Conservation (phyloP, 345 rosid genomes). For the Mercurialis annua region DNA sequence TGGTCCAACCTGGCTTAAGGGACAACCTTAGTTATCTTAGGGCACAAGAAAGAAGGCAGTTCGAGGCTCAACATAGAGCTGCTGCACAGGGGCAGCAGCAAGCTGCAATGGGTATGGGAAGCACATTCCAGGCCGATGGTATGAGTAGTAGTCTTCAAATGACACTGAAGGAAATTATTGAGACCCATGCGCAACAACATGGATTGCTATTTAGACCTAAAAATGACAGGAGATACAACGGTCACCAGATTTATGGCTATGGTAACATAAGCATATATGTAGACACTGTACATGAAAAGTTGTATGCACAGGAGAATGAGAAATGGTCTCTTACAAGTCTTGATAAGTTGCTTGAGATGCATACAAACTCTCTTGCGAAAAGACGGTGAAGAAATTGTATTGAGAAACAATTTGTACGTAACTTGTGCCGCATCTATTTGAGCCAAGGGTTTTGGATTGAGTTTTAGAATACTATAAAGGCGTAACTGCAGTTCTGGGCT, state of each 20-base stretch:
- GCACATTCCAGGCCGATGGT: conserved; percentile 39
- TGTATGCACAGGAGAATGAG: conserved; percentile 69
- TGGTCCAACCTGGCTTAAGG: conserved; percentile 66
- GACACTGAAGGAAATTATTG: conserved; percentile 81
- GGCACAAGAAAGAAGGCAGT: conserved; percentile 63
- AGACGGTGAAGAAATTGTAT: conserved; percentile 57
- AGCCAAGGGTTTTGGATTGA: not conserved
- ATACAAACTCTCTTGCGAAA: conserved; percentile 44
- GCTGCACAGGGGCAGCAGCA: conserved; percentile 47
- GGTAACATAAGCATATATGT: conserved; percentile 72
- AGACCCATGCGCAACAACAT: conserved; percentile 77
- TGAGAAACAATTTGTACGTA: too few relatives aligned
- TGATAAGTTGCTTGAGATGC: conserved; percentile 78
- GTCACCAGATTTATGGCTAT: conserved; percentile 82
- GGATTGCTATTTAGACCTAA: conserved; percentile 73
- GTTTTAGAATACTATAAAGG: too few relatives aligned
- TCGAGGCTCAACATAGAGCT: conserved; percentile 61
- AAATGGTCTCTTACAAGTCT: conserved; percentile 64
- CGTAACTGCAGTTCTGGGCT: not conserved
- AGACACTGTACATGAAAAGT: conserved; percentile 62
- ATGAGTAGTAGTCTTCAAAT: conserved; percentile 33
- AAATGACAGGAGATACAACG: conserved; percentile 71
- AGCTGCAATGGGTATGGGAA: conserved; percentile 32
- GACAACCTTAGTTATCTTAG: conserved; percentile 59
- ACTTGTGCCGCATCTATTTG: too few relatives aligned